These are phyloP conservation scores for Cyclotella sp. DNA, from an alignment of 108 stramenopile genomes.

Conservation along the genomic window DNA sequence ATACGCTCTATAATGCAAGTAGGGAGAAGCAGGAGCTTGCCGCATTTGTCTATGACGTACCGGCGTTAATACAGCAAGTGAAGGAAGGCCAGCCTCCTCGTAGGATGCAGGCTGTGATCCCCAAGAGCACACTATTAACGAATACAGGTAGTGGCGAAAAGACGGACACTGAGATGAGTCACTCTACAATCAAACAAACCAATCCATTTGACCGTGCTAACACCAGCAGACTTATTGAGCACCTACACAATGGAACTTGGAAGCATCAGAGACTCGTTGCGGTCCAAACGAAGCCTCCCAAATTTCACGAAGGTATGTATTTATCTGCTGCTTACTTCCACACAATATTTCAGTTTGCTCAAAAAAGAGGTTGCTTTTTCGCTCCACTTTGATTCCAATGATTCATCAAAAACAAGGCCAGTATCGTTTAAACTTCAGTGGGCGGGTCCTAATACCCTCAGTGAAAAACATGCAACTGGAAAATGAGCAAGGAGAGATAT, in stretches of 20 bases:
- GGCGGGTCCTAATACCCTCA: conserved; percentile 64
- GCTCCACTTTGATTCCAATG: background rate
- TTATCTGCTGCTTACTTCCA: background rate
- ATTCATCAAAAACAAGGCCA: conserved; percentile 16
- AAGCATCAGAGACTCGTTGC: conserved; percentile 31
- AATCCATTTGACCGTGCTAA: conserved; percentile 6
- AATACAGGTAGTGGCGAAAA: background rate
- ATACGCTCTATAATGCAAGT: conserved; percentile 41
- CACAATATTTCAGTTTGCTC: background rate
- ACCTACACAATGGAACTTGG: conserved; percentile 44
- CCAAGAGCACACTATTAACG: conserved; percentile 9
- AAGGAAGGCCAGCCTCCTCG: conserved; percentile 71
- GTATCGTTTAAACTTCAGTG: conserved; percentile 70
- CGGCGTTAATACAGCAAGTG: conserved; percentile 55
- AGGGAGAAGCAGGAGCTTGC: conserved; percentile 64
- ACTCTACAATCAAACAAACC: conserved; percentile 1
- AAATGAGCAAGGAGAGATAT: conserved; percentile 47
- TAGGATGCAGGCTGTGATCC: conserved; percentile 65
- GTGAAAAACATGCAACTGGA: conserved; percentile 84
- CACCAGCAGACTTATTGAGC: conserved; percentile 29
- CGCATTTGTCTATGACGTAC: conserved; percentile 62
- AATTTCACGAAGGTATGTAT: conserved; percentile 49
- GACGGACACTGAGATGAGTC: background rate
- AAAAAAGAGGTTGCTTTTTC: background rate
- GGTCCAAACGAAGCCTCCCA: conserved; percentile 64